Percentiles rank a stretch among this genome's conserved stretches.
Evolutionary conservation across 148 eudicot species (phyloP).

Genomic region (Spergularia bocconei): DNA sequence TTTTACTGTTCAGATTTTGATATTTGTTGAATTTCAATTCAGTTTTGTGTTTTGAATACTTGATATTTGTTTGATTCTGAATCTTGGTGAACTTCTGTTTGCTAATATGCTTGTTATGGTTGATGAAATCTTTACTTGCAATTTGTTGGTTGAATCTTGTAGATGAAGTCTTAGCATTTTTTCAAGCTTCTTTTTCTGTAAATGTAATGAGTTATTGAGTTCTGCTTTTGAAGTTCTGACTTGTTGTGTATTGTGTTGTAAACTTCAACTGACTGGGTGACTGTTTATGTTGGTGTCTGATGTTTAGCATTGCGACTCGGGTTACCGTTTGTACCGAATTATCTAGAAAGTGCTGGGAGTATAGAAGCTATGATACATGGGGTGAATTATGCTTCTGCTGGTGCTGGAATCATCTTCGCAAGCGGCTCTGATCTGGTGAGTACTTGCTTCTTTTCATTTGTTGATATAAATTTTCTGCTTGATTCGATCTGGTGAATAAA

Average conservation of each 20-base stretch:
- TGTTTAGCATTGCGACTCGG: slow-evolving; percentile 64
- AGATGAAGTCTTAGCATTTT: too few species aligned
- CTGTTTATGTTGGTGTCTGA: background rate
- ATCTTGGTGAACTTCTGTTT: background rate
- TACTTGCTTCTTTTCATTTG: background rate
- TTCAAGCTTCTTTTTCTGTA: too few species aligned
- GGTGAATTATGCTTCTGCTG: slow-evolving; percentile 96
- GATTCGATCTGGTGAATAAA: too few species aligned
- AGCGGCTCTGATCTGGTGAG: slow-evolving; percentile 89
- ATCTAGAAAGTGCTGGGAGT: slow-evolving; percentile 60
- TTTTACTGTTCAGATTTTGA: too few species aligned
- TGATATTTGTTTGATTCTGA: slow-evolving; percentile 11
- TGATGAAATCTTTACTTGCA: too few species aligned
- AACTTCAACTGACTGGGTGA: background rate
- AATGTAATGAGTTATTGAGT: too few species aligned
- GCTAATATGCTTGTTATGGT: too few species aligned
- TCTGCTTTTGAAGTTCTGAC: background rate
- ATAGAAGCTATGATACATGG: slow-evolving; percentile 77
- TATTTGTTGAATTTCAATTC: too few species aligned
- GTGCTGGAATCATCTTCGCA: slow-evolving; percentile 86
- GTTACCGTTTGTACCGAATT: slow-evolving; percentile 81
- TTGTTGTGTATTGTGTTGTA: background rate
- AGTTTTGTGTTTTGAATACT: background rate
- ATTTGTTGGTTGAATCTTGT: too few species aligned
- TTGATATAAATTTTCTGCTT: too few species aligned